phyloP scores from a whole-genome alignment of 2,329 filamentous ascomycete species.

The Pyrenochaeta sp. region DNA sequence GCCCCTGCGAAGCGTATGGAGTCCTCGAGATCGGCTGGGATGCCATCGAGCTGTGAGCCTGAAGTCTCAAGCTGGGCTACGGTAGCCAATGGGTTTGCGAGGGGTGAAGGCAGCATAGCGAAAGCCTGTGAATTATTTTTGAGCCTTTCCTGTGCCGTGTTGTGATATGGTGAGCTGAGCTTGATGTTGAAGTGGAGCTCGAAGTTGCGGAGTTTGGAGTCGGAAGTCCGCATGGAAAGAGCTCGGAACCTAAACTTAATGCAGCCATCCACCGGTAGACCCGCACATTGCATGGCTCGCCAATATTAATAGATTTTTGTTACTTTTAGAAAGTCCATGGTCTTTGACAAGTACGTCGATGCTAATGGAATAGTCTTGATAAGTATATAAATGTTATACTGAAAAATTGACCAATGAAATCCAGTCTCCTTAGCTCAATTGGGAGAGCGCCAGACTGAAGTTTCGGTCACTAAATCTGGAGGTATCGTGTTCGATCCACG shows the following conservation, averaged over 20 bases:
- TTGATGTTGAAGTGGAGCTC: constrained; percentile 12
- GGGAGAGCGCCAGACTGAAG: constrained; percentile 45
- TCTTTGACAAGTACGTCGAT: background rate
- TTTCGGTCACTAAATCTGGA: constrained; percentile 42
- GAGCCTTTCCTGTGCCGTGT: background rate
- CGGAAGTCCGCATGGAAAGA: constrained; percentile 8
- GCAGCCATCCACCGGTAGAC: background rate
- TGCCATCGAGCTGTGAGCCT: constrained; percentile 62
- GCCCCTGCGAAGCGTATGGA: constrained; percentile 75
- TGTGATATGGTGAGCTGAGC: background rate
- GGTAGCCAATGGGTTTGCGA: constrained; percentile 77
- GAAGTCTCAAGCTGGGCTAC: constrained; percentile 71
- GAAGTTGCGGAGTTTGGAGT: constrained; percentile 11
- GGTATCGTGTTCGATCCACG: constrained; percentile 36
- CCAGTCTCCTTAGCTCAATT: constrained; percentile 42
- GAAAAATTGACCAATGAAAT: constrained; percentile 20
- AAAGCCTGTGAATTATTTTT: background rate
- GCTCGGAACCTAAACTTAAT: constrained; percentile 13
- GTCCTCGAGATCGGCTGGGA: constrained; percentile 75
- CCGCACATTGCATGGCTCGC: constrained; percentile 1
- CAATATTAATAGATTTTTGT: background rate
- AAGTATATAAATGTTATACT: background rate
- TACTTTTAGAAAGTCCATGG: background rate
- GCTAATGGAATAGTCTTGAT: background rate
- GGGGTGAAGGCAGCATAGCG: constrained; percentile 42